Evolutionary conservation across 2,329 filamentous ascomycete genomes (phyloP).

Genomic region (Beauveria sp.): DNA sequence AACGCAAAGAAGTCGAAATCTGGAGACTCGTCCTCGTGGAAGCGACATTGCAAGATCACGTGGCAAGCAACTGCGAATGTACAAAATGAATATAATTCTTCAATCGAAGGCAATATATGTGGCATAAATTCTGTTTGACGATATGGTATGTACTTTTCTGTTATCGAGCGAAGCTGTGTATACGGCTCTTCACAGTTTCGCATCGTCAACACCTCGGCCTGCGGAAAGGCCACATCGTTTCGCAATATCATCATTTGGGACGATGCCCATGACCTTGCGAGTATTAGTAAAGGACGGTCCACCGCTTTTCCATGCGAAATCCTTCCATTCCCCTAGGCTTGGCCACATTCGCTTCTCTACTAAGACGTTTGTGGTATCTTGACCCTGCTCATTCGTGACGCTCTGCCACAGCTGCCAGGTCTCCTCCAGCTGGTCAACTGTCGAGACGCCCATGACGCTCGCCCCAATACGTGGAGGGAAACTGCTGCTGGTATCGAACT

Average conservation of each 20-base stretch:
- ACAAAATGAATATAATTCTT: neutral
- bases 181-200: neutral
- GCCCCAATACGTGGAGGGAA: conserved; percentile 36
- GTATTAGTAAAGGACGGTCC: conserved; percentile 35
- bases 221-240: conserved; percentile 16
- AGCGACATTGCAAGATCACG: neutral
- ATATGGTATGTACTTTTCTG: neutral
- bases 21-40: neutral
- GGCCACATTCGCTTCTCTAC: conserved; percentile 41
- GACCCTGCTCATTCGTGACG: conserved; percentile 29
- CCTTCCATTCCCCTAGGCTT: conserved; percentile 53
- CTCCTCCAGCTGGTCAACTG: conserved; percentile 55
- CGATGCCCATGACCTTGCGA: conserved; percentile 21
- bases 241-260: conserved; percentile 24
- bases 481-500: neutral
- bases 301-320: conserved; percentile 59
- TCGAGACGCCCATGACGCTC: conserved; percentile 59
- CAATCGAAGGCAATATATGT: neutral
- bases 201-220: neutral
- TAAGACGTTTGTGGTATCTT: conserved; percentile 23
- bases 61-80: neutral
- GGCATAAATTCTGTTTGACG: neutral
- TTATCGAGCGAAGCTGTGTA: neutral
- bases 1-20: neutral
- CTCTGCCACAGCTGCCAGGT: conserved; percentile 51